Percentiles rank a stretch among this genome's conserved stretches.
phyloP scores from a whole-genome alignment of 805 yeast genomes.

The Lipomyces starkeyi region DNA sequence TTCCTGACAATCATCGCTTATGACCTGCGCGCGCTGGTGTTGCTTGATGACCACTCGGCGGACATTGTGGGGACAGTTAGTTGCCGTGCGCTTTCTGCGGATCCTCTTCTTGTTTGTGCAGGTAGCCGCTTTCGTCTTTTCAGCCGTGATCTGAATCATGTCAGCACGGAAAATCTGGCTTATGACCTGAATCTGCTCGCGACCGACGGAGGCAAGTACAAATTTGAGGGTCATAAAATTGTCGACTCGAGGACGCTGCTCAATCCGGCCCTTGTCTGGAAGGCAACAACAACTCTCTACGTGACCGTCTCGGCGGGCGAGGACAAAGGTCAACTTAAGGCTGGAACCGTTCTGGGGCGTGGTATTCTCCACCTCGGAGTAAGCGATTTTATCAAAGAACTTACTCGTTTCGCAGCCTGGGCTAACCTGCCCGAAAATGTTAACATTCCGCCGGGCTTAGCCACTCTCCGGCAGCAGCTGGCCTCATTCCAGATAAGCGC shows the following conservation, averaged over 20 bases:
- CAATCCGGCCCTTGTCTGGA: not conserved
- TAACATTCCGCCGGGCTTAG: not conserved
- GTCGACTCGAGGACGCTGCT: not conserved
- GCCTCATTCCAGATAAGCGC: not conserved
- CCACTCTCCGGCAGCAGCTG: not conserved
- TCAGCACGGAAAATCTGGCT: not conserved
- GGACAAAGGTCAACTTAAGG: not conserved
- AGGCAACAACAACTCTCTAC: not conserved
- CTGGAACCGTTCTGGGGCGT: not conserved
- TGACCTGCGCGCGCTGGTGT: not conserved
- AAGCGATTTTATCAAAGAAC: not conserved
- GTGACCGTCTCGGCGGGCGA: not conserved
- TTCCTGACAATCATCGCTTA: not conserved
- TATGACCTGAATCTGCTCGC: not conserved
- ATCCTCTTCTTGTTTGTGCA: not conserved
- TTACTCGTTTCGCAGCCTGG: not conserved
- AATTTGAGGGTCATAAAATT: not conserved
- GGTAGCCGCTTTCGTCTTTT: constrained; percentile 1
- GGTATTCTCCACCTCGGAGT: constrained; percentile 1
- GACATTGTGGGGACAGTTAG: not conserved
- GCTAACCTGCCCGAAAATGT: constrained; percentile 1
- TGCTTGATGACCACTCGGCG: not conserved
- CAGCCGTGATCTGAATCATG: not conserved
- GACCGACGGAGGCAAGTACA: not conserved
- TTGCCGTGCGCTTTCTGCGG: not conserved